A percentile compares a stretch with the other conserved stretches of the same genome.
Evolutionary conservation across 2,329 filamentous ascomycete genomes (phyloP).

Genomic region (Grosmannia penicillata): DNA sequence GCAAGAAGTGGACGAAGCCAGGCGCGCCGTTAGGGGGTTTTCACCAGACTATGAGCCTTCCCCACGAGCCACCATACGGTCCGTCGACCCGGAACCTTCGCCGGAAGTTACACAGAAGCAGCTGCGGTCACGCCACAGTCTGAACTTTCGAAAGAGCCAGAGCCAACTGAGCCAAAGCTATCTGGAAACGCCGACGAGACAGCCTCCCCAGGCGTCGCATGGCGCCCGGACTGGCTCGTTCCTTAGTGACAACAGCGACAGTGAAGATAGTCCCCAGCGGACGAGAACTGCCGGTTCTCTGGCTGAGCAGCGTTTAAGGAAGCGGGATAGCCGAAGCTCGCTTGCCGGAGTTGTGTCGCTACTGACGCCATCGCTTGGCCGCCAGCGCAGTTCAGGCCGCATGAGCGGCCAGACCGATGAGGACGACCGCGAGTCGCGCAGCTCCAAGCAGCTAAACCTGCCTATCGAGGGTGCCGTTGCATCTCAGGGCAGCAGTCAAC

Average conservation of each 20-base stretch:
- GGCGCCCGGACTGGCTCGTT: constrained; percentile 29
- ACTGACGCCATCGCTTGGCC: not conserved
- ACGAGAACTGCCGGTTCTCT: constrained; percentile 5
- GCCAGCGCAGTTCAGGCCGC: not conserved
- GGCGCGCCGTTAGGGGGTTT: constrained; percentile 41
- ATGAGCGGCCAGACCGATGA: not conserved
- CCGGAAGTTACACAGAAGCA: constrained; percentile 1
- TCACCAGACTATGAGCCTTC: constrained; percentile 64
- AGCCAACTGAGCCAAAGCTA: too few relatives aligned
- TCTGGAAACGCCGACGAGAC: constrained; percentile 22
- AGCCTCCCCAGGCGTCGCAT: constrained; percentile 17
- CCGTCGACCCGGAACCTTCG: constrained; percentile 33
- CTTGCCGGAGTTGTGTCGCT: constrained; percentile 9
- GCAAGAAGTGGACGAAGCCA: constrained; percentile 14
- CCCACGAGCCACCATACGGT: constrained; percentile 54
- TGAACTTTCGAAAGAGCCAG: too few relatives aligned
- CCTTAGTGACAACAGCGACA: constrained; percentile 36
- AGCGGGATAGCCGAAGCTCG: not conserved
- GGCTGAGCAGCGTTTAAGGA: not conserved
- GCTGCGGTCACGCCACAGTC: too few relatives aligned
- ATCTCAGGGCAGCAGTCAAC: constrained; percentile 18
- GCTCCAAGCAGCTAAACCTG: constrained; percentile 26
- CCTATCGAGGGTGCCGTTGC: constrained; percentile 25
- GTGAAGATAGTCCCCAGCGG: constrained; percentile 23
- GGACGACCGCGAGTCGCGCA: constrained; percentile 15